Evolutionary conservation across 148 eudicot species (phyloP), one percentile per base, ranked within the genome.

Genomic region (Cornus controversa): DNA sequence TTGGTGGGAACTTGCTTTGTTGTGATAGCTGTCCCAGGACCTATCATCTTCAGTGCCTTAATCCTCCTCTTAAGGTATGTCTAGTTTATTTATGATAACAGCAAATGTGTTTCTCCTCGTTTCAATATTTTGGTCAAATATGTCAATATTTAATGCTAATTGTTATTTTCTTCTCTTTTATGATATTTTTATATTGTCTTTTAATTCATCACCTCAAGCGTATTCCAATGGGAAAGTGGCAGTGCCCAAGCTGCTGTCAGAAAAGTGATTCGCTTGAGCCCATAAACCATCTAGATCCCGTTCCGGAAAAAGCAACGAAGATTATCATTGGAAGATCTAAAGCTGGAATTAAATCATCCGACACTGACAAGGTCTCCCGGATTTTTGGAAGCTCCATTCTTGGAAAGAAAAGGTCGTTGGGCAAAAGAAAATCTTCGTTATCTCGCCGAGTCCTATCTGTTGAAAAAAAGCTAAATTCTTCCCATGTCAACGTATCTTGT

Each of bases 1-100:
- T 92, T 86, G 94, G 98, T 79, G 98, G 98, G 74, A 82, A 88
- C 84, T 87, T 94, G 84, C 89, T 94, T 7, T 92, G 98, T 81
- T 94, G 98, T 75, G 98, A 94, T 78, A 80, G 83, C 81, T 94
- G 98, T 87, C 97, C 97, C 66, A 85, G 93, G 71, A 91, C 94
- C 22, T 94, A 94, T 84, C 98, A 94, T 87, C 84, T 92, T 77
- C 86, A 91, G 78, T 94, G 98, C 89, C 92, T 94, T 77, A 90
- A 93, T 67, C 98, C 98, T 75, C 97, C 98, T 29, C 92, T 94
- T 77, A 84, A 94, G 98, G 98, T 94, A 84, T 75, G 77, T 67
- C 34, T 81, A 53, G 40, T 70, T 67, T 62, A 66, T 16, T 25
- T 10, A 50, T 14, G n/a, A 31, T 75, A 53, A 54, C 26, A 36